Evolutionary conservation across 2,329 filamentous ascomycete genomes (phyloP).

Genomic region (Harringtonia aguacate): DNA sequence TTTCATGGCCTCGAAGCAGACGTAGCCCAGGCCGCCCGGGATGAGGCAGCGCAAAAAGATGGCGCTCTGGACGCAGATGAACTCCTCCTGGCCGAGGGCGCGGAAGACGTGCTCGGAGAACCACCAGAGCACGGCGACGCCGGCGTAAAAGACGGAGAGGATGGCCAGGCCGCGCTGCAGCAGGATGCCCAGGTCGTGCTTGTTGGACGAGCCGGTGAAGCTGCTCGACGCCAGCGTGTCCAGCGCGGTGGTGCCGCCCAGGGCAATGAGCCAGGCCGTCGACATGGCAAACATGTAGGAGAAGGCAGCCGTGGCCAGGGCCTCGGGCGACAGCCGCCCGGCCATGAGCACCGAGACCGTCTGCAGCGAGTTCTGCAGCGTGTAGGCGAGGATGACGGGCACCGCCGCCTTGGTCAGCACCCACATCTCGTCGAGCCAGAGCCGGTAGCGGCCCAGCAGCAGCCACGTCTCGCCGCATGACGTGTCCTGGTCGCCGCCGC

Average conservation of each 20-base stretch:
- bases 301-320: slow-evolving; percentile 72
- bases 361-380: slow-evolving; percentile 75
- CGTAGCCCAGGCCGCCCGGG: slow-evolving; percentile 74
- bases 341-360: slow-evolving; percentile 74
- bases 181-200: slow-evolving; percentile 66
- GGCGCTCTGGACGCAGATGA: slow-evolving; percentile 63
- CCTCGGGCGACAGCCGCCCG: slow-evolving; percentile 67
- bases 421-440: slow-evolving; percentile 49
- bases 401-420: slow-evolving; percentile 58
- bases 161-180: slow-evolving; percentile 68
- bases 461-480: slow-evolving; percentile 3
- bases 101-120: slow-evolving; percentile 66
- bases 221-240: slow-evolving; percentile 76
- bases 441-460: slow-evolving; percentile 5
- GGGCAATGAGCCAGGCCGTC: slow-evolving; percentile 74
- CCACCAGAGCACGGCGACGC: slow-evolving; percentile 63
- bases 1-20: slow-evolving; percentile 81
- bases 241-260: slow-evolving; percentile 77
- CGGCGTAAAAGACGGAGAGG: slow-evolving; percentile 59
- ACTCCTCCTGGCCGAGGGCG: slow-evolving; percentile 65
- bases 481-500: background rate
- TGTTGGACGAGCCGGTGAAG: slow-evolving; percentile 72
- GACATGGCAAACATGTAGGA: slow-evolving; percentile 93
- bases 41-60: slow-evolving; percentile 63
- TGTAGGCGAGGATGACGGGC: slow-evolving; percentile 76